A percentile compares a stretch with the other conserved stretches of the same genome.
phyloP scores from a whole-genome alignment of 306 rosid genomes.

The Acacia melanoxylon region DNA sequence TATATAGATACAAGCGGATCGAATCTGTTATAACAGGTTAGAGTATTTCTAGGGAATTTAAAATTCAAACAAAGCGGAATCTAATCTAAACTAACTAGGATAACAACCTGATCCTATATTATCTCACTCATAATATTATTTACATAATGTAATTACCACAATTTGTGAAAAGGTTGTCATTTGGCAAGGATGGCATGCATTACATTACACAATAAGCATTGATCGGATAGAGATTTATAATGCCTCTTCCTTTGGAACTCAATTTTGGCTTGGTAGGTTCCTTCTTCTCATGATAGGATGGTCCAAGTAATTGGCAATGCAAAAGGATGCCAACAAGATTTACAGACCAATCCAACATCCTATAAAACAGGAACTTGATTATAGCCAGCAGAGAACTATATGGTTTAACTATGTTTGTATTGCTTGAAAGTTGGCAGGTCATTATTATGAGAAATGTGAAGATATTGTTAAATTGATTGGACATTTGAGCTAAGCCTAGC shows the following conservation, averaged over 20 bases:
- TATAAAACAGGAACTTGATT: not conserved
- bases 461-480: not conserved
- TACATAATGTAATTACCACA: too few relatives aligned
- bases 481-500: not conserved
- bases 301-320: not conserved
- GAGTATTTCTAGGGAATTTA: too few relatives aligned
- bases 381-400: not conserved
- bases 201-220: not conserved
- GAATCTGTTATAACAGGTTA: too few relatives aligned
- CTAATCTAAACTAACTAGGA: too few relatives aligned
- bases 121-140: too few relatives aligned
- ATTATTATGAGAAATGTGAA: slow-evolving; percentile 5
- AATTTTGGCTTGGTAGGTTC: not conserved
- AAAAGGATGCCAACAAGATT: slow-evolving; percentile 8
- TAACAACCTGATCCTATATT: too few relatives aligned
- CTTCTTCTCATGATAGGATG: not conserved
- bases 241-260: not conserved
- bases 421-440: not conserved
- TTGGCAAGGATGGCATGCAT: not conserved
- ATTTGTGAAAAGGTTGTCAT: not conserved
- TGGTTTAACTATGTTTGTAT: not conserved
- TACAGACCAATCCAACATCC: not conserved
- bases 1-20: too few relatives aligned
- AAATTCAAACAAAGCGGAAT: too few relatives aligned
- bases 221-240: not conserved